phyloP scores from a whole-genome alignment of 192 early-diverging fungal genomes.

The Globomyces pollinis-pini region DNA sequence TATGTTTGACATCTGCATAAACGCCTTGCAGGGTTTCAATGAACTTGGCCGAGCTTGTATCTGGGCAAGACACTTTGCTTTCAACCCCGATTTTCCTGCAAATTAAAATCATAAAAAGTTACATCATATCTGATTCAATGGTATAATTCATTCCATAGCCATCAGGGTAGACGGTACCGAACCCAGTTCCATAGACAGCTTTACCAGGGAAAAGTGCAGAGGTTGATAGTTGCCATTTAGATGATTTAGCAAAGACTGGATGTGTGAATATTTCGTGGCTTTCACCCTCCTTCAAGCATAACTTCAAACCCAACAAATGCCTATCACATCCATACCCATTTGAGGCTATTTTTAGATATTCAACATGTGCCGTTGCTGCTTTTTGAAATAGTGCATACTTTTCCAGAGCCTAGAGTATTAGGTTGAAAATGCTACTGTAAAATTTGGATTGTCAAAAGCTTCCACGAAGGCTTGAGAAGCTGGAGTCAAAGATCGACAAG shows the following conservation, averaged over 20 bases:
- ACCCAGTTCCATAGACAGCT: slow-evolving; percentile 69
- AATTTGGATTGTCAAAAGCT: slow-evolving; percentile 52
- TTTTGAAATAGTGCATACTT: slow-evolving; percentile 53
- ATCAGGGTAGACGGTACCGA: slow-evolving; percentile 68
- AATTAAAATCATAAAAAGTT: slow-evolving; percentile 44
- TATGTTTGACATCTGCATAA: background rate
- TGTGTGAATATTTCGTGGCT: slow-evolving; percentile 40
- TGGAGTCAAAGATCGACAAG: slow-evolving; percentile 65
- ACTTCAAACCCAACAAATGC: slow-evolving; percentile 70
- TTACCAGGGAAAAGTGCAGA: slow-evolving; percentile 64
- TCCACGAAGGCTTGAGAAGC: slow-evolving; percentile 64
- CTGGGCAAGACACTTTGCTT: slow-evolving; percentile 41
- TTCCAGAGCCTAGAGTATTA: slow-evolving; percentile 27
- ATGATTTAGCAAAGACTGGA: slow-evolving; percentile 57
- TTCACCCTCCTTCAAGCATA: slow-evolving; percentile 34
- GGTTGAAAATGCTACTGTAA: background rate
- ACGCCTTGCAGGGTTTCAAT: background rate
- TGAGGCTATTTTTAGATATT: slow-evolving; percentile 48
- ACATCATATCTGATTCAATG: too few relatives aligned
- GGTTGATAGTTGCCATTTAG: slow-evolving; percentile 68
- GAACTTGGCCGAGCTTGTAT: slow-evolving; percentile 20
- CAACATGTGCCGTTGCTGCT: slow-evolving; percentile 50
- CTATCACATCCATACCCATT: slow-evolving; percentile 72
- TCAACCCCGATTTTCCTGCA: slow-evolving; percentile 76
- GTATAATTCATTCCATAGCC: slow-evolving; percentile 89